A percentile compares a stretch with the other conserved stretches of the same genome.
Evolutionary conservation across 2,329 filamentous ascomycete genomes (phyloP).

Genomic region (Zymoseptoria passerinii): DNA sequence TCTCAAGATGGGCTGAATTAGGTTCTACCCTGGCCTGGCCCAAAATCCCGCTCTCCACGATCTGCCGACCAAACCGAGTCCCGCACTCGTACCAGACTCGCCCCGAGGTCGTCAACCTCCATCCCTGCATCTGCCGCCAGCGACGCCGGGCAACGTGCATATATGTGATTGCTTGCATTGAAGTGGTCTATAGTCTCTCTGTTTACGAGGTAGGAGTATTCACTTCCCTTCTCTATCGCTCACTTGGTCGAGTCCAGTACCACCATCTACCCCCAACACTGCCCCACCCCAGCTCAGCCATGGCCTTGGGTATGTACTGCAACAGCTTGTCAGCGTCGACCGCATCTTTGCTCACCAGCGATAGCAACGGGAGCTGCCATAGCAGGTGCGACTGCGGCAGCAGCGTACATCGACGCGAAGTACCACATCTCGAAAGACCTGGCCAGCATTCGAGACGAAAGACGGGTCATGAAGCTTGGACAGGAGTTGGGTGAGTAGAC

Average conservation of each 20-base stretch:
- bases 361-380: slow-evolving; percentile 13
- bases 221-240: not conserved
- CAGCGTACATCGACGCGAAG: slow-evolving; percentile 73
- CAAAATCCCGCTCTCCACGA: not conserved
- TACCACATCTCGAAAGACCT: slow-evolving; percentile 62
- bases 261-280: not conserved
- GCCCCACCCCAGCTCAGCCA: not conserved
- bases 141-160: not conserved
- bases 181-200: not conserved
- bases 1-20: no score
- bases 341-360: not conserved
- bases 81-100: not conserved
- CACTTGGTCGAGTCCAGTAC: not conserved
- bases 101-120: not conserved
- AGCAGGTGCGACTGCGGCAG: slow-evolving; percentile 51
- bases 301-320: not conserved
- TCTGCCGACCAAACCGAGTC: not conserved
- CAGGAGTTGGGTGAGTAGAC: slow-evolving; percentile 3
- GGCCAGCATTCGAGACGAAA: slow-evolving; percentile 10
- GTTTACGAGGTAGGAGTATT: not conserved
- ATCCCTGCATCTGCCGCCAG: not conserved
- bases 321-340: not conserved
- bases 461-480: slow-evolving; percentile 2
- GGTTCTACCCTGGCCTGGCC: no score
- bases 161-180: not conserved